phyloP scores from a whole-genome alignment of 257 asterid species.

The Solanum medicagineum region DNA sequence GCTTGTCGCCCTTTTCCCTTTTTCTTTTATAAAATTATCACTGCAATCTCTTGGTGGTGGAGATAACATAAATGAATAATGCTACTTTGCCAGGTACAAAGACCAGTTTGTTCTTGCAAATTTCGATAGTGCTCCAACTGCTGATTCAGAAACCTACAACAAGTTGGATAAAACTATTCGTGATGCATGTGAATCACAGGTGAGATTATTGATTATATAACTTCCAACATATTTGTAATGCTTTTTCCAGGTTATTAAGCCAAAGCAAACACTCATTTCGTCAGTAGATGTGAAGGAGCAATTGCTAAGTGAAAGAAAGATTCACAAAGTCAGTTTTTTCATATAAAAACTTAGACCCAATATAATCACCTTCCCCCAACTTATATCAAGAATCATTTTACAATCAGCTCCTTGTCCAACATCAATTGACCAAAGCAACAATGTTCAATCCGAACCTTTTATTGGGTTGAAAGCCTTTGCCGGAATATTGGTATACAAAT shows the following conservation, averaged over 20 bases:
- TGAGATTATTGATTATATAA: conserved; percentile 13
- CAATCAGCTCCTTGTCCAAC: neutral
- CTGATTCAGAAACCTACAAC: conserved; percentile 60
- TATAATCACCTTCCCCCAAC: neutral
- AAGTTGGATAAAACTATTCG: conserved; percentile 59
- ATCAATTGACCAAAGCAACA: neutral
- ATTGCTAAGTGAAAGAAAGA: neutral
- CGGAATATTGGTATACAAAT: neutral
- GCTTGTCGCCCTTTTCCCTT: neutral
- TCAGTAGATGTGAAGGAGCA: neutral
- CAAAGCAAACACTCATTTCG: neutral
- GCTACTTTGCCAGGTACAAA: conserved; percentile 37
- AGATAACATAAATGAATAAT: neutral
- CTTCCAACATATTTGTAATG: neutral
- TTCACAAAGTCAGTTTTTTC: neutral
- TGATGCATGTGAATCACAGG: conserved; percentile 63
- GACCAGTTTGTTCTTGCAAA: conserved; percentile 71
- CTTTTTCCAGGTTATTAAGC: neutral
- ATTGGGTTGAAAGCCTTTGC: neutral
- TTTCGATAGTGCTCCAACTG: conserved; percentile 88
- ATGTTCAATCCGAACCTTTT: neutral
- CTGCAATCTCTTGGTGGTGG: neutral
- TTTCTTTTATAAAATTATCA: neutral
- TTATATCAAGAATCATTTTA: neutral
- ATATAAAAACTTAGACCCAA: neutral